Base-by-base conservation (phyloP, 1,139 yeast genomes). In the Groenewaldozyma auringiensis region DNA sequence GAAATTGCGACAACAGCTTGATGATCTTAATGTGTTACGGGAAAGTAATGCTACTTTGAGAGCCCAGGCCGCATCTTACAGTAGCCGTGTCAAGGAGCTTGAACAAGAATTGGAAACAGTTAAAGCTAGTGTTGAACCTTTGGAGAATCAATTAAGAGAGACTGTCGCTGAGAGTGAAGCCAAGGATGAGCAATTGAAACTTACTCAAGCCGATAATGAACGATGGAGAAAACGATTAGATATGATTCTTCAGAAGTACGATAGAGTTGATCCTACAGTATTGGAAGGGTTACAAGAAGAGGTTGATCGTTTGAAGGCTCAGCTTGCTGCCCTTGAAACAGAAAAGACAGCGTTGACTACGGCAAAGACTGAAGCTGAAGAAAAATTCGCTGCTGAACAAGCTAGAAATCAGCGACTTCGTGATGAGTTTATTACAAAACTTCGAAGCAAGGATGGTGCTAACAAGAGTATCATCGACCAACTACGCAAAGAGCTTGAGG, bases 21-120 rank as follows among this genome's bases (percentile, higher is more conserved):
- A 79, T 47, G 89, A 83, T 51, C 64, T 87, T 59, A 82, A 78
- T 53, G 70, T 84, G 35, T 68, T 85, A 50, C 76, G 86, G 48
- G 95, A 87, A 58, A 82, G 88, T 56, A 85, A 86, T 57, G 67
- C 73, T 14, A 74, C 83, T 6, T 70, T 87, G 50, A 74, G 94
- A 50, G 68, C 71, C 41, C 89, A 84, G 51, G 60, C 65, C 41
- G 60, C 61, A 22, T 52, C 50, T 14, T 61, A 68, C 41, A 61
- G 64, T 44, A 46, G 51, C 4, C 63, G 64, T 38, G 49, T 70
- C 8, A 52, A 56, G 11, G 61, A 58, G 2, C 54, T 72, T 22
- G 71, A 71, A 47, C 47, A 53, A 3, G 64, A 67, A 47, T 44
- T 72, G 11, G 57, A 55, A n/a, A 61, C 61, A 2, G 52, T 69